Conservation (phyloP, 768 basidiomycete genomes). For the Melanogaster broomeanus region DNA sequence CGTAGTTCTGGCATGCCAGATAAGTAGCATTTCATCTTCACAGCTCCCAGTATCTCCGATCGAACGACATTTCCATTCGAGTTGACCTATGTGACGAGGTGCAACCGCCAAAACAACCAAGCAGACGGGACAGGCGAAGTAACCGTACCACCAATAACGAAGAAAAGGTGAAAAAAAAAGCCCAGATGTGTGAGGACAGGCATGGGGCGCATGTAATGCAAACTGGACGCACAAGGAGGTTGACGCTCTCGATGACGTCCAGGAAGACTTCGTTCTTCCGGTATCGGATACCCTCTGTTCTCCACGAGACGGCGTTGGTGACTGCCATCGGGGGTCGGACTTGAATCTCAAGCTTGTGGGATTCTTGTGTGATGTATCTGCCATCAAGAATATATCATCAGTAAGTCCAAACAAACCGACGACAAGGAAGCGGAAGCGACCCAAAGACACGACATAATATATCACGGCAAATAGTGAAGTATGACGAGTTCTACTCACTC, state of each 20-base stretch:
- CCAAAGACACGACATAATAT: too few species aligned
- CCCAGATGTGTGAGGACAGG: background rate
- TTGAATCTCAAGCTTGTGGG: slow-evolving; percentile 93
- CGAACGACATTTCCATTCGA: slow-evolving; percentile 96
- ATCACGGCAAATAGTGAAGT: background rate
- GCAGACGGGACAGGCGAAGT: background rate
- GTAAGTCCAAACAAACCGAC: background rate
- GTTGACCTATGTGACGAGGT: slow-evolving; percentile 66
- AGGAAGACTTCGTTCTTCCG: slow-evolving; percentile 99
- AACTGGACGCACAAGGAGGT: slow-evolving; percentile 71
- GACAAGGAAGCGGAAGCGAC: too few species aligned
- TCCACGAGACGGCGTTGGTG: slow-evolving; percentile 98
- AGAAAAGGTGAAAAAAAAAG: background rate
- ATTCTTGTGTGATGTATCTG: slow-evolving; percentile 98
- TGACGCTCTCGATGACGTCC: slow-evolving; percentile 97
- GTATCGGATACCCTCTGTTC: slow-evolving; percentile 96
- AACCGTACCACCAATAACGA: too few species aligned
- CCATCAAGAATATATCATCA: background rate
- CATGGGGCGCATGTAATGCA: background rate
- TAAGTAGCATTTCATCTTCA: slow-evolving; percentile 99
- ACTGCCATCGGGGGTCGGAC: slow-evolving; percentile 94
- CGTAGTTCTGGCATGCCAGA: slow-evolving; percentile 99
- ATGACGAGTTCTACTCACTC: slow-evolving; percentile 55
- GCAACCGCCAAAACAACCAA: background rate
- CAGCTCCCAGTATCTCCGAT: slow-evolving; percentile 95